Conservation (phyloP, 208 protist species). For the Trichomonas tenax region DNA sequence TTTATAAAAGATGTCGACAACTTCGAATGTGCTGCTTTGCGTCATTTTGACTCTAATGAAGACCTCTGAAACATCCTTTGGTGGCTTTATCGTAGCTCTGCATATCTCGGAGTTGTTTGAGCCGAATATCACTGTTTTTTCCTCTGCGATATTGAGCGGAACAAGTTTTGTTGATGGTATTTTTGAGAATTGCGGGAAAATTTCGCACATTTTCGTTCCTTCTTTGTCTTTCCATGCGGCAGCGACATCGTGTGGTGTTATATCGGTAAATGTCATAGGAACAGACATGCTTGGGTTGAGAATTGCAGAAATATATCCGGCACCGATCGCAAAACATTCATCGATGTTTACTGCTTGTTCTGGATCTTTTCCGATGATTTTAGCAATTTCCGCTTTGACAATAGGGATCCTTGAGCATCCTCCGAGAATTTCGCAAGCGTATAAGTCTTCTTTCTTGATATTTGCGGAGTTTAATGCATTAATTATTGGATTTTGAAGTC, state of each 20-base stretch:
- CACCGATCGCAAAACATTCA: background rate
- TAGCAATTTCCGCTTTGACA: slow-evolving; percentile 7
- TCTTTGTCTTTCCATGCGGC: background rate
- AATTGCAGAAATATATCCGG: background rate
- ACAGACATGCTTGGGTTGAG: background rate
- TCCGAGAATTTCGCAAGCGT: slow-evolving; percentile 28
- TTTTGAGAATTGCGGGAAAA: background rate
- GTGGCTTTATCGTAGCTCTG: background rate
- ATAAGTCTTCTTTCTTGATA: slow-evolving; percentile 25
- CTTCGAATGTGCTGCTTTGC: background rate
- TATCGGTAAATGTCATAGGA: background rate
- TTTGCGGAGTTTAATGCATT: background rate
- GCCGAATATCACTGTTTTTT: background rate
- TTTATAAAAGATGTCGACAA: background rate
- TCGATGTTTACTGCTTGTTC: background rate
- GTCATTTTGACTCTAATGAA: background rate
- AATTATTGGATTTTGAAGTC: slow-evolving; percentile 25
- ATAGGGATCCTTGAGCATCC: slow-evolving; percentile 27
- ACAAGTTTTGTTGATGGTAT: background rate
- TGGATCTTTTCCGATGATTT: slow-evolving; percentile 16
- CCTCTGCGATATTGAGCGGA: background rate
- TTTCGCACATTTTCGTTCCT: background rate
- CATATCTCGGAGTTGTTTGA: background rate
- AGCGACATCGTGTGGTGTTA: background rate
- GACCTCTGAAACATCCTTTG: background rate